A percentile compares a stretch with the other conserved stretches of the same genome.
phyloP scores from a whole-genome alignment of 768 basidiomycete genomes.

The Omphalotus guepiniiformis region DNA sequence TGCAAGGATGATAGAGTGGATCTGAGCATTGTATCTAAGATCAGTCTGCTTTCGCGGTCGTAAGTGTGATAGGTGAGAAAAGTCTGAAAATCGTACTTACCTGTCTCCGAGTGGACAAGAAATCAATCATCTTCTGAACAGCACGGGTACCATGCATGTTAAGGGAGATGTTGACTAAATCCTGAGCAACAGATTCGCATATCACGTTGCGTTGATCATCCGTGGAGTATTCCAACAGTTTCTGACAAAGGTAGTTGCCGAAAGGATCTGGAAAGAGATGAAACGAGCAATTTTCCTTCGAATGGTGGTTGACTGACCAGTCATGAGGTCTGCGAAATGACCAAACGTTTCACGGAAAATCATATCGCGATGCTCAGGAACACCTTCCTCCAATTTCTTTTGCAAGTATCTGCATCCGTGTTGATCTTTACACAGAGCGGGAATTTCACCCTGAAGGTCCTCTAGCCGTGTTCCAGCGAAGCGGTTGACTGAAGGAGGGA shows the following conservation, averaged over 20 bases:
- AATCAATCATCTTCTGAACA: slow-evolving; percentile 99
- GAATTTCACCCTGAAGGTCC: slow-evolving; percentile 93
- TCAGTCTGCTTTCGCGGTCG: slow-evolving; percentile 60
- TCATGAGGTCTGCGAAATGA: slow-evolving; percentile 98
- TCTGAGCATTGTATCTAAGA: slow-evolving; percentile 82
- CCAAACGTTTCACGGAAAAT: slow-evolving; percentile 98
- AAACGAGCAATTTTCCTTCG: background rate
- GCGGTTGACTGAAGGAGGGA: slow-evolving; percentile 70
- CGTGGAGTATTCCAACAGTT: slow-evolving; percentile 92
- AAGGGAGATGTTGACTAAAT: slow-evolving; percentile 94
- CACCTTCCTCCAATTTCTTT: slow-evolving; percentile 97
- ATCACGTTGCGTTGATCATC: slow-evolving; percentile 97
- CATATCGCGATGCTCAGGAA: slow-evolving; percentile 96
- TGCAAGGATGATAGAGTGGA: slow-evolving; percentile 94
- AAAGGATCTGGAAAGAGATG: slow-evolving; percentile 70
- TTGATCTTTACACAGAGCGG: slow-evolving; percentile 94
- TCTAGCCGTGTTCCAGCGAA: slow-evolving; percentile 95
- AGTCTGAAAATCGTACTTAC: slow-evolving; percentile 42
- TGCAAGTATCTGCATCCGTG: slow-evolving; percentile 98
- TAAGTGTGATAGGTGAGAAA: slow-evolving; percentile 45
- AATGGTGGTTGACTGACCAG: slow-evolving; percentile 66
- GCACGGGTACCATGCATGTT: slow-evolving; percentile 99
- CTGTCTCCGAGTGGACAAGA: slow-evolving; percentile 92
- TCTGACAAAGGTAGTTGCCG: slow-evolving; percentile 98
- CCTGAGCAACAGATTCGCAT: slow-evolving; percentile 96